Percentiles rank a stretch among this genome's conserved stretches.
Evolutionary conservation across 495 filamentous ascomycete genomes (phyloP).

Genomic region (Trichoderma asperelloides): DNA sequence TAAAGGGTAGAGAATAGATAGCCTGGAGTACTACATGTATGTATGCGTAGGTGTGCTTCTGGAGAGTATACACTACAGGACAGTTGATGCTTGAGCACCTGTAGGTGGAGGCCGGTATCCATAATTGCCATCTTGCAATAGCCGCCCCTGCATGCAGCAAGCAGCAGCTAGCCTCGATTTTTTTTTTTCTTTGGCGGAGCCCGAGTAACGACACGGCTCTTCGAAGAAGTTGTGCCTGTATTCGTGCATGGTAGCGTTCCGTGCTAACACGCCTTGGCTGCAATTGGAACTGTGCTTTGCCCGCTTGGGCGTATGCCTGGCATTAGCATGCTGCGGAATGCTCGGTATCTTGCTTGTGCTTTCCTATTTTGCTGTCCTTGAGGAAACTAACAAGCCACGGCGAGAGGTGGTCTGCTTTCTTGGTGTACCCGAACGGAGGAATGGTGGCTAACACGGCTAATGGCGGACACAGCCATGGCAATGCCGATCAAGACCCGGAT

Average conservation of each 20-base stretch:
- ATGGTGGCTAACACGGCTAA: background rate
- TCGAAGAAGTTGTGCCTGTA: background rate
- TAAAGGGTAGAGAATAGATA: too few species aligned
- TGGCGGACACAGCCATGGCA: background rate
- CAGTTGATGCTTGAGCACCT: background rate
- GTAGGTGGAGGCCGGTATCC: background rate
- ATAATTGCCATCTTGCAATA: constrained; percentile 4
- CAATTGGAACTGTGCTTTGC: too few species aligned
- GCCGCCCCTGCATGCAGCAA: constrained; percentile 5
- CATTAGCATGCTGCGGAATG: background rate
- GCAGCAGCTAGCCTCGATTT: background rate
- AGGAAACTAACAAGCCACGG: background rate
- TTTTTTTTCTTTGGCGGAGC: background rate
- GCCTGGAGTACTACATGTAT: too few species aligned
- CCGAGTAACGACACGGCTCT: too few species aligned
- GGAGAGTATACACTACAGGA: background rate
- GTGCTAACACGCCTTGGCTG: background rate
- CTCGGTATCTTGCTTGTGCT: background rate
- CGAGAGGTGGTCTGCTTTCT: background rate
- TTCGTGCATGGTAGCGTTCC: background rate
- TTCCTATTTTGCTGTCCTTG: background rate
- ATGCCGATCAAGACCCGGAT: background rate
- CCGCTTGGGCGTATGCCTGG: too few species aligned
- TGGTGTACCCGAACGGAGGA: background rate
- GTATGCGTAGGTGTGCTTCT: background rate